These are phyloP conservation scores for Alternaria ethzedia DNA, from an alignment of 2,329 filamentous ascomycete species.

Conservation along the genomic window DNA sequence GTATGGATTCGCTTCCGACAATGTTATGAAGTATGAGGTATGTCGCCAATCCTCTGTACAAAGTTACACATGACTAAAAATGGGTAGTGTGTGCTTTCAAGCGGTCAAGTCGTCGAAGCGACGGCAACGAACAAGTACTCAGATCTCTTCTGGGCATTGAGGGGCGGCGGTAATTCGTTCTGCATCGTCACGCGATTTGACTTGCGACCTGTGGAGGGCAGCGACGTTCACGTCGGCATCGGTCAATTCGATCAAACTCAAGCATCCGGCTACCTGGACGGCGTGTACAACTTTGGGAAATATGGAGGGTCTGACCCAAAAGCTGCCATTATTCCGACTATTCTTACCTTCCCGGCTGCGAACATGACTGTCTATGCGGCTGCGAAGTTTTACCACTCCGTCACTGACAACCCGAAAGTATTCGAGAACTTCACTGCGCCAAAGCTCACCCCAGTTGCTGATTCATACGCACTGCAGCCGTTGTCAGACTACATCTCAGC, in stretches of 20 bases:
- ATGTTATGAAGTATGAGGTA: constrained; percentile 31
- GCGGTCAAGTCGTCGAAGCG: constrained; percentile 28
- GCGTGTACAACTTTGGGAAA: constrained; percentile 26
- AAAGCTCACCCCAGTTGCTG: constrained; percentile 16
- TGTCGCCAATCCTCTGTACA: background rate
- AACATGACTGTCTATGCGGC: constrained; percentile 24
- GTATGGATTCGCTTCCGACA: constrained; percentile 27
- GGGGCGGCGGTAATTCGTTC: constrained; percentile 37
- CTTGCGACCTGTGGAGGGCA: constrained; percentile 12
- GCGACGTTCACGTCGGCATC: constrained; percentile 18
- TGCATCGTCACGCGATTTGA: constrained; percentile 28
- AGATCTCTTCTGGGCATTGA: constrained; percentile 43
- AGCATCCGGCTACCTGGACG: constrained; percentile 22
- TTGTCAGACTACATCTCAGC: constrained; percentile 18
- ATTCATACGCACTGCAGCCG: constrained; percentile 20
- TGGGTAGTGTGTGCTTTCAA: constrained; percentile 28
- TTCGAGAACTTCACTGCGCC: constrained; percentile 33
- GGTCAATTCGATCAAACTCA: constrained; percentile 22
- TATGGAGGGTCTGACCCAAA: constrained; percentile 26
- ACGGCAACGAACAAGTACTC: constrained; percentile 29
- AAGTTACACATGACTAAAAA: background rate
- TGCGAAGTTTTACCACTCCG: constrained; percentile 28
- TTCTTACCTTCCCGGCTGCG: constrained; percentile 17
- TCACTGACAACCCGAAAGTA: constrained; percentile 9
- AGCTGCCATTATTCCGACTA: constrained; percentile 27